Evolutionary conservation across 768 basidiomycete species (phyloP).

Genomic region (Lactifluus rugatus): DNA sequence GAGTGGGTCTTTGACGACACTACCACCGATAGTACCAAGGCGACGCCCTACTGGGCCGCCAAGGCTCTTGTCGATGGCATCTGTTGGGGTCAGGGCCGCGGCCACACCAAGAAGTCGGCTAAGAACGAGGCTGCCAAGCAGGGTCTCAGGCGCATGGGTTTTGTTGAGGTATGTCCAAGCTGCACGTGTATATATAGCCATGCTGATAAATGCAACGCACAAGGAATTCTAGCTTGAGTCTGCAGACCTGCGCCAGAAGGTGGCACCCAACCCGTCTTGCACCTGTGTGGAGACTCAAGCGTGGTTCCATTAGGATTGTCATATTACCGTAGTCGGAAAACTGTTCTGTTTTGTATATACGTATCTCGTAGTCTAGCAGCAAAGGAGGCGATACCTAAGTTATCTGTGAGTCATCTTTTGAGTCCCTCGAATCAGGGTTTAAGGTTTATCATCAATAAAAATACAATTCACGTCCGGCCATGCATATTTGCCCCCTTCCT

Average conservation of each 20-base stretch:
- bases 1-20: slow-evolving; percentile 63
- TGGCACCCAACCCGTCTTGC: slow-evolving; percentile 11
- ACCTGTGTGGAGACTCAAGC: slow-evolving; percentile 18
- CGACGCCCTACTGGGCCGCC: slow-evolving; percentile 72
- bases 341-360: background rate
- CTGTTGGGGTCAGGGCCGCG: slow-evolving; percentile 50
- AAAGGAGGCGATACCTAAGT: background rate
- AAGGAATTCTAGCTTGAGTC: slow-evolving; percentile 22
- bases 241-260: slow-evolving; percentile 27
- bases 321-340: no score
- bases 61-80: slow-evolving; percentile 53
- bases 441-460: slow-evolving; percentile 56
- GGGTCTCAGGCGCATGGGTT: slow-evolving; percentile 51
- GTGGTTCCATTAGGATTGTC: background rate
- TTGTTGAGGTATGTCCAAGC: slow-evolving; percentile 33
- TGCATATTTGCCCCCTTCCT: slow-evolving; percentile 27
- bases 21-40: slow-evolving; percentile 38
- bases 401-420: slow-evolving; percentile 31
- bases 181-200: background rate
- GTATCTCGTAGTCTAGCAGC: background rate
- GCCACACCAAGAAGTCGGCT: slow-evolving; percentile 70
- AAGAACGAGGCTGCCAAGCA: slow-evolving; percentile 75
- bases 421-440: slow-evolving; percentile 37
- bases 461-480: slow-evolving; percentile 75
- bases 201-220: background rate